Evolutionary conservation across 495 filamentous ascomycete species (phyloP).

Genomic region (Penicillium argentinense): DNA sequence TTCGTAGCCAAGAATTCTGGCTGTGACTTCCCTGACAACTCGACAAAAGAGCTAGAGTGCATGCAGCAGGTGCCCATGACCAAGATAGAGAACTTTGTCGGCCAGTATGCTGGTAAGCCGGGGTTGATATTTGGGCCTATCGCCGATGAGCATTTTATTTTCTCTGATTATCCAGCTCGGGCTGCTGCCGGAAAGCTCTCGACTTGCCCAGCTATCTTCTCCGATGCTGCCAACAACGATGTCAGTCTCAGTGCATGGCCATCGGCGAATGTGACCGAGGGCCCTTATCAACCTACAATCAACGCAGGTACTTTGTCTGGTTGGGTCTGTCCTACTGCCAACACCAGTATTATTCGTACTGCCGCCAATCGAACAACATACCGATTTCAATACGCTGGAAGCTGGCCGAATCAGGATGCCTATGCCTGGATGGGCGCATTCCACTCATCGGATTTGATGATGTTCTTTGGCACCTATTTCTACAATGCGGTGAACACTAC

Average conservation of each 20-base stretch:
- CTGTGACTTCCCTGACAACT: conserved; percentile 38
- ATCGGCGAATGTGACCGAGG: conserved; percentile 4
- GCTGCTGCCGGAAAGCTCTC: conserved; percentile 10
- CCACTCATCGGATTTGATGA: conserved; percentile 43
- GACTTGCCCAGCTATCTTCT: conserved; percentile 8
- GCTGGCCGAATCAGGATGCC: conserved; percentile 45
- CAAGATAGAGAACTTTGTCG: conserved; percentile 34
- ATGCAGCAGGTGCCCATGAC: conserved; percentile 36
- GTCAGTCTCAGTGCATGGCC: background rate
- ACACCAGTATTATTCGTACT: conserved; percentile 13
- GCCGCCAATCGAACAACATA: conserved; percentile 23
- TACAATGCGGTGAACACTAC: conserved; percentile 3
- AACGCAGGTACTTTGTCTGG: conserved; percentile 1
- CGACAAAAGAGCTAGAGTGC: conserved; percentile 39
- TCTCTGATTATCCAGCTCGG: conserved; percentile 13
- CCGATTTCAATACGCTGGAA: conserved; percentile 47
- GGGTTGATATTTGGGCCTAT: conserved; percentile 10
- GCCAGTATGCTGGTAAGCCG: background rate
- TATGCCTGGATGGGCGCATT: conserved; percentile 40
- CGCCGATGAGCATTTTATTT: conserved; percentile 9
- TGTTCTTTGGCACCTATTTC: conserved; percentile 41
- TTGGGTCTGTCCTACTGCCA: conserved; percentile 11
- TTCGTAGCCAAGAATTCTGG: conserved; percentile 41
- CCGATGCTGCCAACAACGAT: conserved; percentile 1
- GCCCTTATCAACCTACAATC: background rate